Conservation (phyloP, 441 rosid species). For the Corymbia calophylla region DNA sequence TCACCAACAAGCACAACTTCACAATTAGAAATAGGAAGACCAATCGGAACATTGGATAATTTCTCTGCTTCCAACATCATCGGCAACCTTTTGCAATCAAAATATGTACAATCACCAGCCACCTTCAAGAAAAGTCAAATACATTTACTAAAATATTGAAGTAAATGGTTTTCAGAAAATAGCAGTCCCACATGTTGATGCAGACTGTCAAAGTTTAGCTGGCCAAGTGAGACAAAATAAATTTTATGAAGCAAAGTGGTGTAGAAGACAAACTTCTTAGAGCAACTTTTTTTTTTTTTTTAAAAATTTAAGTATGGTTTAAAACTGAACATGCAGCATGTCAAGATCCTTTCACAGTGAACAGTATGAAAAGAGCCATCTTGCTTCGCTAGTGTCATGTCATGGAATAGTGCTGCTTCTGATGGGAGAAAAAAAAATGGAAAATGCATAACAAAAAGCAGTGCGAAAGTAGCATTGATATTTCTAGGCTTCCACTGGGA, state of each 20-base stretch:
- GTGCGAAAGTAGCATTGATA: background rate
- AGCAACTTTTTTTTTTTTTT: background rate
- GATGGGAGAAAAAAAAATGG: background rate
- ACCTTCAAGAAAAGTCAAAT: conserved; percentile 44
- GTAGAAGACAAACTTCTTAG: background rate
- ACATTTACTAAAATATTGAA: background rate
- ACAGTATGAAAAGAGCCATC: background rate
- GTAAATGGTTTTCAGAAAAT: background rate
- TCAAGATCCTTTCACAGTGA: background rate
- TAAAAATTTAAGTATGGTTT: background rate
- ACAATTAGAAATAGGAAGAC: conserved; percentile 76
- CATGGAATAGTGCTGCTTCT: background rate
- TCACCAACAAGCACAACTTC: conserved; percentile 50
- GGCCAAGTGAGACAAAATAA: background rate
- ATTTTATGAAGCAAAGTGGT: background rate
- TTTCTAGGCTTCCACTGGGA: background rate
- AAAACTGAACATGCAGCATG: background rate
- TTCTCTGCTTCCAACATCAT: conserved; percentile 46
- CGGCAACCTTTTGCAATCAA: conserved; percentile 80
- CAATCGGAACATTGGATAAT: conserved; percentile 82
- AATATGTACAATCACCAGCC: conserved; percentile 88
- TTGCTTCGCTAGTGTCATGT: background rate
- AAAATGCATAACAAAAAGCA: background rate
- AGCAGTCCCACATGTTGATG: background rate
- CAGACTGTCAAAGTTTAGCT: background rate